Evolutionary conservation across 305 asterid genomes (phyloP), one percentile per base, ranked within the genome.

Genomic region (Fraxinus angustifolia): DNA sequence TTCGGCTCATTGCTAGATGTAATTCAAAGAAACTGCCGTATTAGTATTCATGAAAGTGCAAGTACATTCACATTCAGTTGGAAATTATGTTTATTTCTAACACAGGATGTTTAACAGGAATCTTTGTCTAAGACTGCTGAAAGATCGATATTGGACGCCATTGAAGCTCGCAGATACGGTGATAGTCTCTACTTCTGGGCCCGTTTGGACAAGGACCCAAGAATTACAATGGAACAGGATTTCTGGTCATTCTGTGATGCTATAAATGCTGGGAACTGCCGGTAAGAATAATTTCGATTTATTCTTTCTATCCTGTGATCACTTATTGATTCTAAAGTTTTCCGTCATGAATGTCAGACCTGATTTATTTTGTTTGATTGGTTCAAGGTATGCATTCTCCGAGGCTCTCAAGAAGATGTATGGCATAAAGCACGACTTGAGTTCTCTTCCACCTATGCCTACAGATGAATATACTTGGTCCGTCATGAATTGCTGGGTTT

Each of bases 181-280:
- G 96, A 93, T 78, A 35, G 93, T 19, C 89, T 95, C 50, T 93
- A 90, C 87, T 95, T 95, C 81, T 95, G 98, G 99, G 90, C 87
- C 74, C 88, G 93, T 58, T 79, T 91, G 94, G 97, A 91, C 78
- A 80, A 3, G 85, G 97, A 95, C 82, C 87, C 88, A 17, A 90
- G 98, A 82, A 87, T 86, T 81, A 85, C 87, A 0, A 77, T 78
- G 50, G 84, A 87, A 83, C 91, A 85, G 78, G 96, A 94, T 85
- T 95, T 95, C 88, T 95, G 98, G 99, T 90, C 98, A 31, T 95
- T 94, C 83, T 95, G 98, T 85, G 97, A 95, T 84, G 86, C 96
- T 79, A 80, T 92, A 82, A 95, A 92, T 84, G 93, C 97, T 36
- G 99, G 99, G 83, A 92, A 94, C 79, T 95, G 99, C 95, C 88